Base-by-base conservation (phyloP, 352 stramenopile species). In the Phytophthora pistaciae region DNA sequence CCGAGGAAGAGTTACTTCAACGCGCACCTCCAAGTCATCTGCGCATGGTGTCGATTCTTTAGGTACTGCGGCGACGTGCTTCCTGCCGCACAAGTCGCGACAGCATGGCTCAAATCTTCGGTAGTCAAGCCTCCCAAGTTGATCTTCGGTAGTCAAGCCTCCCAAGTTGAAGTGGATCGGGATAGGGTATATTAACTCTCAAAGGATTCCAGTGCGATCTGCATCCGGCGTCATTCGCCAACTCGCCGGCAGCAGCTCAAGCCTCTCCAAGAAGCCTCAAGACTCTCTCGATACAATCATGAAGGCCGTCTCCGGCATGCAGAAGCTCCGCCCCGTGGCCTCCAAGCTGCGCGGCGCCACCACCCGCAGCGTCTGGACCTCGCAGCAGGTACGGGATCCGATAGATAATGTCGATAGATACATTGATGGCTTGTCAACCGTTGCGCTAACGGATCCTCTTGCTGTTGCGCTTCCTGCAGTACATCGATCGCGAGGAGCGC, bases 401-500 rank as follows among this genome's bases (percentile, higher is more conserved):
- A 6, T 42, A 42, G 31, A 38, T 40, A 40, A n/a, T n/a, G n/a
- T n/a, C n/a, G n/a, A n/a, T n/a, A 29, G 27, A 29, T 29, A 29
- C 27, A 5, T 27, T 27, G 8, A 5, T 14, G 2, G 25, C 44
- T 46, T 60, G 20, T 56, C 54, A 46, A 68, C 23, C 56, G 21
- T 52, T 72, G 52, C 56, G 27, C 52, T 74, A 63, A 64, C 13
- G 27, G 33, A 46, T 53, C 48, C 48, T 29, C 13, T 46, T 36
- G 58, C 1, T 70, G 20, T 13, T 33, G 20, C 0, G 25, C 25
- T 29, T 29, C 25, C 20, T 56, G 23, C 58, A 96, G 86, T 92
- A 83, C 64, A 96, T 96, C 49, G 84, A 91, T 16, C 82, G 87
- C 25, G 92, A 99, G 73, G 85, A 98, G 60, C 91, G 98, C 66